These are phyloP conservation scores for Lyophyllum semitale DNA, from an alignment of 768 basidiomycete species.

Conservation along the genomic window DNA sequence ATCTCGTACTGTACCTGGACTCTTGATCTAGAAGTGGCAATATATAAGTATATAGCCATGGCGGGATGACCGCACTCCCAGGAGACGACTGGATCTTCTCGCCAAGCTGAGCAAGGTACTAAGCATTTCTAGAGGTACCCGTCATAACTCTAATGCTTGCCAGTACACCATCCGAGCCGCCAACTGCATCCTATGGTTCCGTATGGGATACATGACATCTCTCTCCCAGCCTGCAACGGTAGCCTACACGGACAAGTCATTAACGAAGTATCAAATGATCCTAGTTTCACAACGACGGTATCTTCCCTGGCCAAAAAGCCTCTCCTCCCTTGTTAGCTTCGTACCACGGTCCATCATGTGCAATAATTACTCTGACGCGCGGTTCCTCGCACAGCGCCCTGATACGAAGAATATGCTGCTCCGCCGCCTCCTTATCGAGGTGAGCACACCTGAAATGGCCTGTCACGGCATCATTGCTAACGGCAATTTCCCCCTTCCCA, in stretches of 20 bases:
- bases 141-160: no score
- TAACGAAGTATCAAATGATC: not conserved
- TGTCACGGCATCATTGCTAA: slow-evolving; percentile 17
- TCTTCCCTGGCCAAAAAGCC: slow-evolving; percentile 24
- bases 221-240: not conserved
- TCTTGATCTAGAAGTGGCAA: no score
- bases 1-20: no score
- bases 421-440: slow-evolving; percentile 40
- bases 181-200: no score
- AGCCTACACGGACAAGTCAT: not conserved
- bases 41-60: no score
- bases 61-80: no score
- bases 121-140: no score
- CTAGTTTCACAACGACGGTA: slow-evolving; percentile 16
- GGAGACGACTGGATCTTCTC: no score
- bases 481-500: slow-evolving; percentile 41
- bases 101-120: no score
- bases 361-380: slow-evolving; percentile 47
- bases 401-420: slow-evolving; percentile 36
- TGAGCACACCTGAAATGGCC: slow-evolving; percentile 43
- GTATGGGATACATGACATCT: no score
- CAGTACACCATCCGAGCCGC: no score
- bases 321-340: slow-evolving; percentile 40
- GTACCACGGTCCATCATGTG: slow-evolving; percentile 59
- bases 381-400: slow-evolving; percentile 36